A percentile compares a stretch with the other conserved stretches of the same genome.
phyloP scores from a whole-genome alignment of 2,329 filamentous ascomycete species.

The Fusarium hostae region DNA sequence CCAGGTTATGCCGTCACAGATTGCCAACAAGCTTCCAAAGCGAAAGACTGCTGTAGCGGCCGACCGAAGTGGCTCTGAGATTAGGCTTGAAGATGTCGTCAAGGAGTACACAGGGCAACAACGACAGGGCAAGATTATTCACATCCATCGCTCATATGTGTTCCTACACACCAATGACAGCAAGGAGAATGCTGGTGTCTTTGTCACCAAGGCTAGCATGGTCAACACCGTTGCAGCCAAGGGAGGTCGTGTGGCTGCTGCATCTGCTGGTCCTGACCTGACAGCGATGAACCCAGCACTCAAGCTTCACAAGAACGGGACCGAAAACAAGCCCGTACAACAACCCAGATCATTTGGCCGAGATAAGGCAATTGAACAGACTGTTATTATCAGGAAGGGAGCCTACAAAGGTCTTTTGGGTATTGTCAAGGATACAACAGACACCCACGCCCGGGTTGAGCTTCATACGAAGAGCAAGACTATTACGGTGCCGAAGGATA shows the following conservation, averaged over 20 bases:
- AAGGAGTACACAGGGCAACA: conserved; percentile 89
- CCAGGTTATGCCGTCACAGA: conserved; percentile 88
- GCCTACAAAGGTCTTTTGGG: conserved; percentile 92
- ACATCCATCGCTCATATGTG: conserved; percentile 92
- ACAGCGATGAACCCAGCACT: conserved; percentile 92
- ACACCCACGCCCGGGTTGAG: conserved; percentile 87
- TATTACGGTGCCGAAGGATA: conserved; percentile 83
- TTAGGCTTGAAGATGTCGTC: conserved; percentile 89
- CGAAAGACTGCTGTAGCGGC: conserved; percentile 89
- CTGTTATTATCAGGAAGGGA: conserved; percentile 87
- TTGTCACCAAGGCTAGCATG: conserved; percentile 85
- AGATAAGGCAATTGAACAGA: conserved; percentile 89
- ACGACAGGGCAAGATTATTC: conserved; percentile 87
- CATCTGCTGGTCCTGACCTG: conserved; percentile 76
- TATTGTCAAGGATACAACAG: conserved; percentile 95
- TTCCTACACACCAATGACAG: conserved; percentile 88
- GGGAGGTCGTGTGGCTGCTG: conserved; percentile 76
- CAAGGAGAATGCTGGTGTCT: conserved; percentile 88
- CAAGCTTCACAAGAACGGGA: conserved; percentile 72
- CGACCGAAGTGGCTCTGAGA: conserved; percentile 92
- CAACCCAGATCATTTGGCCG: conserved; percentile 83
- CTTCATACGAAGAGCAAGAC: conserved; percentile 95
- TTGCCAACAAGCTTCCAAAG: conserved; percentile 86
- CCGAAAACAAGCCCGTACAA: conserved; percentile 60
- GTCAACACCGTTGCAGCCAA: conserved; percentile 94